Evolutionary conservation across 305 asterid species (phyloP).

Genomic region (Rubia peregrina): DNA sequence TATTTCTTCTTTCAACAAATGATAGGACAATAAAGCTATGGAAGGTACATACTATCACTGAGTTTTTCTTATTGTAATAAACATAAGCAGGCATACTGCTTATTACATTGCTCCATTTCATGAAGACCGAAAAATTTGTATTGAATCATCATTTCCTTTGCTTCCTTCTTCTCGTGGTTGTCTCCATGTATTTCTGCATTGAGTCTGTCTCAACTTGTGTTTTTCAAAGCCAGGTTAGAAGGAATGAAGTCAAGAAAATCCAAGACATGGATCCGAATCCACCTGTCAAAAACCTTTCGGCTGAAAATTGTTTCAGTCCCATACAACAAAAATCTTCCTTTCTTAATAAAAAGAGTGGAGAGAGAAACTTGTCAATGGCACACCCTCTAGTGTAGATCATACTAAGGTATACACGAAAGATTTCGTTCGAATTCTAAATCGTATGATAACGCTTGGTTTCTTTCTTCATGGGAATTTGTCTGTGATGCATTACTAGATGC

Average conservation of each 20-base stretch:
- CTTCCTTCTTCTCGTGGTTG: neutral
- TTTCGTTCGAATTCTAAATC: conserved; percentile 16
- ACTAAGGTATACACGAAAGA: conserved; percentile 34
- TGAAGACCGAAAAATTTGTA: neutral
- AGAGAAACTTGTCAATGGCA: conserved; percentile 27
- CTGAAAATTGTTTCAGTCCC: conserved; percentile 44
- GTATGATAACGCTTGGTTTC: conserved; percentile 14
- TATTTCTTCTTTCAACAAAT: conserved; percentile 58
- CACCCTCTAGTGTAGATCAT: conserved; percentile 25
- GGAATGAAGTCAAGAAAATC: conserved; percentile 46
- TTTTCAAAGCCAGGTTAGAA: conserved; percentile 59
- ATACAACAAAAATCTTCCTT: conserved; percentile 33
- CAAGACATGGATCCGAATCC: conserved; percentile 40
- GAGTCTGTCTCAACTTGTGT: conserved; percentile 25
- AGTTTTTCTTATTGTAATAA: too few species aligned
- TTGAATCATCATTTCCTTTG: neutral
- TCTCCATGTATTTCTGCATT: conserved; percentile 4
- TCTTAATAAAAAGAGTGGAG: conserved; percentile 48
- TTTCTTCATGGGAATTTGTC: conserved; percentile 15
- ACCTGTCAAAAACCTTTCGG: conserved; percentile 56
- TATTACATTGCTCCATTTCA: neutral
- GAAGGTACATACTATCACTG: conserved; percentile 46
- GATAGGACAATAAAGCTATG: conserved; percentile 76
- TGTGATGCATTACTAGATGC: conserved; percentile 36
- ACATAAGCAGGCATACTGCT: too few species aligned